Conservation (phyloP, 768 basidiomycete genomes). For the Rhodotorula kratochvilovae region DNA sequence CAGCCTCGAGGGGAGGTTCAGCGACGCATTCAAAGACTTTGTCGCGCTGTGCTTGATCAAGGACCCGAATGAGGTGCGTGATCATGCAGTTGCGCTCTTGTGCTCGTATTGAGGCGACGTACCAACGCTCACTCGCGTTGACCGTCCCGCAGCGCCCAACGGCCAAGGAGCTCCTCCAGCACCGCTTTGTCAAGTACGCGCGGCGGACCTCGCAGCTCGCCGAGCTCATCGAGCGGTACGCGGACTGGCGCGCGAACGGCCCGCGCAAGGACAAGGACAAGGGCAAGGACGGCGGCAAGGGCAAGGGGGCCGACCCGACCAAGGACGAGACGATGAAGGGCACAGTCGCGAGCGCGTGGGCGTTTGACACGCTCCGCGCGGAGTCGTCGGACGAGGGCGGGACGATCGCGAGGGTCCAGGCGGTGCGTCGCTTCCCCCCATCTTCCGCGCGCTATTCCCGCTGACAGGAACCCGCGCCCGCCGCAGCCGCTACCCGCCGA, state of each 20-base stretch:
- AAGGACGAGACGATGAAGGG: constrained; percentile 44
- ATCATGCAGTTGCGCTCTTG: too few species aligned
- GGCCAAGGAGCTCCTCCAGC: constrained; percentile 86
- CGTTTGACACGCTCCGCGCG: constrained; percentile 75
- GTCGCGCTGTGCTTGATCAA: constrained; percentile 85
- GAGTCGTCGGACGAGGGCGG: constrained; percentile 40
- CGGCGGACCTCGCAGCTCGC: constrained; percentile 75
- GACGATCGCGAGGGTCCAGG: constrained; percentile 7
- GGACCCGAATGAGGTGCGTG: constrained; percentile 69
- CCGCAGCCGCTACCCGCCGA: constrained; percentile 23
- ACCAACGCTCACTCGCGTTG: too few species aligned
- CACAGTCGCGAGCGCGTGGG: constrained; percentile 89
- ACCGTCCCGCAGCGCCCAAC: constrained; percentile 66
- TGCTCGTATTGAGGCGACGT: too few species aligned
- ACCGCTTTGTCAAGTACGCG: constrained; percentile 82
- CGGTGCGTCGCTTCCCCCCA: background rate
- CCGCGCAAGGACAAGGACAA: constrained; percentile 49
- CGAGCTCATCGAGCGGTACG: constrained; percentile 81
- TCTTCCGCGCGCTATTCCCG: background rate
- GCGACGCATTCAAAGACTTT: constrained; percentile 85
- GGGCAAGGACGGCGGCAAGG: constrained; percentile 7
- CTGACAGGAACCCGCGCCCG: background rate
- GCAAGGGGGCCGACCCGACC: constrained; percentile 13
- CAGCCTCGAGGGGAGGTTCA: constrained; percentile 78
- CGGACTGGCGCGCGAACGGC: constrained; percentile 64